Percentiles rank a stretch among this genome's conserved stretches.
Conservation (phyloP, 2,329 filamentous ascomycete genomes). For the Colletotrichum incanum region DNA sequence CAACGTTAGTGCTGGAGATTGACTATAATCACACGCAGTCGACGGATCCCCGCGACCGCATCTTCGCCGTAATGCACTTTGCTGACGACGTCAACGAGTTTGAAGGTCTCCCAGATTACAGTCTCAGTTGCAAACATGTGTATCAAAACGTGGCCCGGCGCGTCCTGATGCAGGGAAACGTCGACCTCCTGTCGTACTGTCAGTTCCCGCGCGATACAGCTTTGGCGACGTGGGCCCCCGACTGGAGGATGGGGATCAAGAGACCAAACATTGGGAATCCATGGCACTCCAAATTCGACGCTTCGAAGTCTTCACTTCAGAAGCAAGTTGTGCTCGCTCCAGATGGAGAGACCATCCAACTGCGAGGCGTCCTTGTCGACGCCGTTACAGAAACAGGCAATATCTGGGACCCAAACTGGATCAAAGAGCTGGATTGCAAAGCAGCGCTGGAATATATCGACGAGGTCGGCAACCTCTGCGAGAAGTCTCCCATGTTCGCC, state of each 20-base stretch:
- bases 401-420: constrained; percentile 26
- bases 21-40: constrained; percentile 26
- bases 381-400: constrained; percentile 1
- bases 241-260: constrained; percentile 13
- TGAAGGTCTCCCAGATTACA: constrained; percentile 32
- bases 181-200: constrained; percentile 22
- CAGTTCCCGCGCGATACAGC: constrained; percentile 5
- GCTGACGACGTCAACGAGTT: constrained; percentile 29
- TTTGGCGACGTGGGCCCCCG: constrained; percentile 17
- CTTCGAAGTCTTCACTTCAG: background rate
- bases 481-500: background rate
- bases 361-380: constrained; percentile 21
- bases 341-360: background rate
- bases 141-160: constrained; percentile 17
- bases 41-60: constrained; percentile 28
- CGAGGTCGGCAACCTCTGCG: constrained; percentile 9
- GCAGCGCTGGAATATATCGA: constrained; percentile 10
- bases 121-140: constrained; percentile 12
- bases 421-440: constrained; percentile 4
- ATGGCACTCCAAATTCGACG: constrained; percentile 8
- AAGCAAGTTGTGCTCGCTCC: background rate
- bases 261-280: constrained; percentile 4
- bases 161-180: constrained; percentile 14
- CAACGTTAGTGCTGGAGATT: constrained; percentile 18
- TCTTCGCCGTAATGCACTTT: constrained; percentile 35